Base-by-base conservation (phyloP, 2,329 filamentous ascomycete genomes). In the Claviceps sp. region DNA sequence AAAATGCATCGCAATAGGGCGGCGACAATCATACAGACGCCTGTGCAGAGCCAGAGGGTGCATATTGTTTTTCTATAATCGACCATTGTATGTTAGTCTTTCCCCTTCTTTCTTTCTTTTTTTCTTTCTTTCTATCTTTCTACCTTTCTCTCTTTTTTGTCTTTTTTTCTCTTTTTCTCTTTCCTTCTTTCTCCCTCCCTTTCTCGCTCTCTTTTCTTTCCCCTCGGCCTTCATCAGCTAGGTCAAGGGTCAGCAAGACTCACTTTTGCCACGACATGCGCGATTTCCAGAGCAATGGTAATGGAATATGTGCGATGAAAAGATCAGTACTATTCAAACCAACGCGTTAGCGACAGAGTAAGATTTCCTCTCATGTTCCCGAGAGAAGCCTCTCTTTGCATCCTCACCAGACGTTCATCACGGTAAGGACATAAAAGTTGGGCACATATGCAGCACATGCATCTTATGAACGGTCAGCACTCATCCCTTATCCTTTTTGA, bases 1-100 rank as follows among this genome's bases (percentile, higher is more conserved):
- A 69, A 54, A 38, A 70, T 54, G 50, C 67, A 71, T n/a, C 70
- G 68, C 38, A 73, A 59, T 0, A 72, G 54, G 1, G 69, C 66
- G 22, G 69, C 68, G 7, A 66, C 55, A 53, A 72, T 70, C 46
- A 48, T 51, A 72, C 65, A 53, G n/a, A 72, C 40, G 3, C 70
- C 69, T 3, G 69, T 68, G 49, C 67, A 72, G 11, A 73, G 67
- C 0, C 71, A 60, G 4, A 69, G 34, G 1, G 64, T 63, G 44
- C 71, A 66, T 16, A 68, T 57, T 3, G 71, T 17, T 57, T 72
- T 72, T 50, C 46, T 48, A 23, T 1, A 17, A 40, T 22, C 3
- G 17, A n/a, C 1, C 13, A 16, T n/a, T 26, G 9, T 34, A 26
- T 39, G 46, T 48, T n/a, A 40, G 20, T 20, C 9, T 14, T 17